Evolutionary conservation across 169 alveolate genomes (phyloP).

Genomic region (Pseudocohnilembus persalinus): DNA sequence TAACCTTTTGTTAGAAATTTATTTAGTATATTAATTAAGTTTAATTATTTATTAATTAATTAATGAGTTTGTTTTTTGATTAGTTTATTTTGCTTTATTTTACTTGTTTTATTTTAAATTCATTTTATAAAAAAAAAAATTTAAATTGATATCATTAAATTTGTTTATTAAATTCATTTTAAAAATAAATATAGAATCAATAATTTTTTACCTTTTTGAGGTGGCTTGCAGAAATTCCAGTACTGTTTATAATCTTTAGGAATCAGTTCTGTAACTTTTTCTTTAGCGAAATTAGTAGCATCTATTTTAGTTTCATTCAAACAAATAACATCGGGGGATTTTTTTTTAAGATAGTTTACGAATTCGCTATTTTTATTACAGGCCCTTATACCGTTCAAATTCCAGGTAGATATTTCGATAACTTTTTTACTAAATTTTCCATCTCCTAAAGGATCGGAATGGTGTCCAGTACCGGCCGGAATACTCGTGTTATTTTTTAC

Average conservation of each 20-base stretch:
- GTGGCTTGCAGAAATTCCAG: constrained; percentile 44
- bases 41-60: too few relatives aligned
- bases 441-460: not conserved
- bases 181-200: too few relatives aligned
- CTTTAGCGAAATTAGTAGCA: constrained; percentile 38
- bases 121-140: too few relatives aligned
- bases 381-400: constrained; percentile 76
- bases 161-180: too few relatives aligned
- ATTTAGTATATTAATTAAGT: too few relatives aligned
- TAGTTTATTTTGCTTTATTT: too few relatives aligned
- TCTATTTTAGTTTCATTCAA: constrained; percentile 71
- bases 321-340: constrained; percentile 57
- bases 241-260: constrained; percentile 56
- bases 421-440: constrained; percentile 9
- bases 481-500: not conserved
- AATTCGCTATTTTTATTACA: constrained; percentile 4
- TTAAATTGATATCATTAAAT: too few relatives aligned
- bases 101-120: too few relatives aligned
- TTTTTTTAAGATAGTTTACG: constrained; percentile 6
- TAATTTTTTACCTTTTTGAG: constrained; percentile 53
- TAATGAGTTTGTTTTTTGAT: too few relatives aligned
- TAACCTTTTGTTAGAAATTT: too few relatives aligned
- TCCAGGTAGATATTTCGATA: constrained; percentile 62
- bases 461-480: not conserved
- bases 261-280: constrained; percentile 40